Percentiles rank a stretch among this genome's conserved stretches.
These are phyloP conservation scores for Alternaria incomplexa DNA, from an alignment of 2,329 filamentous ascomycete genomes.

Conservation along the genomic window DNA sequence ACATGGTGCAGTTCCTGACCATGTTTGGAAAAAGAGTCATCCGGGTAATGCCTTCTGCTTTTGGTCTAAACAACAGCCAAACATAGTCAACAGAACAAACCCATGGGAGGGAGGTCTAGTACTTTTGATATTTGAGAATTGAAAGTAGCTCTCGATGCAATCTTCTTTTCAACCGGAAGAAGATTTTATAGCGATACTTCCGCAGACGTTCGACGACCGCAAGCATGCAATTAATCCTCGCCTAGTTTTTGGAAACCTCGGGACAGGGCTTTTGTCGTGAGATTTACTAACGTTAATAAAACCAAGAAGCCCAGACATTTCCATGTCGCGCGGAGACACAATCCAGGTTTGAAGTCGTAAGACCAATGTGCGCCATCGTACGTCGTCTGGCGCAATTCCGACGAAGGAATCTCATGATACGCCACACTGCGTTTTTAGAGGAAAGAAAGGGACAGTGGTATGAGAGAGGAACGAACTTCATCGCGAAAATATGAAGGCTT, in stretches of 20 bases:
- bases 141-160: neutral
- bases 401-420: neutral
- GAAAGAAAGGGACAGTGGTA: neutral
- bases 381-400: neutral
- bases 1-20: neutral
- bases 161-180: neutral
- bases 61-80: neutral
- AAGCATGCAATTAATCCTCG: no score
- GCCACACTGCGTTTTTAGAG: neutral
- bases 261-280: neutral
- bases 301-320: neutral
- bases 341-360: neutral
- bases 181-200: neutral
- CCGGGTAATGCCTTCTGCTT: no score
- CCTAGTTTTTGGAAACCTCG: neutral
- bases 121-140: neutral
- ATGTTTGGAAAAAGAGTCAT: no score
- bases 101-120: neutral
- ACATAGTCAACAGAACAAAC: neutral
- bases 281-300: accelerated
- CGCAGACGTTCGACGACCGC: neutral
- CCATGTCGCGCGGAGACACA: accelerated
- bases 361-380: accelerated
- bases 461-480: neutral
- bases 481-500: neutral